A percentile compares a stretch with the other conserved stretches of the same genome.
These are phyloP conservation scores for Phaffomyces opuntiae DNA, from an alignment of 805 yeast species.

Conservation along the genomic window DNA sequence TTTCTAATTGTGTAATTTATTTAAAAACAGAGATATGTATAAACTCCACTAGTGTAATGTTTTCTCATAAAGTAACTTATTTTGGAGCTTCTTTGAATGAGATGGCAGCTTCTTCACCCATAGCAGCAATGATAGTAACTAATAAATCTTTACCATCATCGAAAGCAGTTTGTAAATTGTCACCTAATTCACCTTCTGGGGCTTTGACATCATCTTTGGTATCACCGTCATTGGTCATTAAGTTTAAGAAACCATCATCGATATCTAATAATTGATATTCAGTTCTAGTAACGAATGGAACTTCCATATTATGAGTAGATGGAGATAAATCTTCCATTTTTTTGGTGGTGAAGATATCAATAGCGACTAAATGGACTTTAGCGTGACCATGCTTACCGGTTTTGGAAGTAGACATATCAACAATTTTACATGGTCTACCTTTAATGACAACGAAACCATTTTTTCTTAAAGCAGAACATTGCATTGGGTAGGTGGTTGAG, in stretches of 20 bases:
- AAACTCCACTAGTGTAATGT: too few relatives aligned
- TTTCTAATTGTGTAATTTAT: not conserved
- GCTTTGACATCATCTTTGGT: conserved; percentile 98
- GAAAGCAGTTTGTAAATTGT: conserved; percentile 82
- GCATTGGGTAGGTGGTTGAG: conserved; percentile 96
- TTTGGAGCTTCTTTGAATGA: conserved; percentile 99
- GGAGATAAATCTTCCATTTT: conserved; percentile 99
- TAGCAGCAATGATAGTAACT: conserved; percentile 94
- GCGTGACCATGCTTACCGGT: conserved; percentile 99
- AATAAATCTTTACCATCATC: conserved; percentile 97
- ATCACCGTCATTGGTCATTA: conserved; percentile 96
- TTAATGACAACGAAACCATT: conserved; percentile 98
- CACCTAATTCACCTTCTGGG: conserved; percentile 98
- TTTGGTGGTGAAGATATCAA: conserved; percentile 98
- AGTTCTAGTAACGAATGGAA: conserved; percentile 92
- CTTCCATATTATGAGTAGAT: conserved; percentile 99
- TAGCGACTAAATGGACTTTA: conserved; percentile 98
- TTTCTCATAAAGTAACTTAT: conserved; percentile 6
- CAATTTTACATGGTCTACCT: conserved; percentile 99
- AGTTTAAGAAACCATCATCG: conserved; percentile 95
- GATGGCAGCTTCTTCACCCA: conserved; percentile 99
- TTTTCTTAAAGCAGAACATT: conserved; percentile 99
- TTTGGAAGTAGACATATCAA: conserved; percentile 99
- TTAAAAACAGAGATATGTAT: not conserved
- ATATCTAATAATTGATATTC: conserved; percentile 97